phyloP scores from a whole-genome alignment of 257 asterid genomes.

The Penstemon eatonii region DNA sequence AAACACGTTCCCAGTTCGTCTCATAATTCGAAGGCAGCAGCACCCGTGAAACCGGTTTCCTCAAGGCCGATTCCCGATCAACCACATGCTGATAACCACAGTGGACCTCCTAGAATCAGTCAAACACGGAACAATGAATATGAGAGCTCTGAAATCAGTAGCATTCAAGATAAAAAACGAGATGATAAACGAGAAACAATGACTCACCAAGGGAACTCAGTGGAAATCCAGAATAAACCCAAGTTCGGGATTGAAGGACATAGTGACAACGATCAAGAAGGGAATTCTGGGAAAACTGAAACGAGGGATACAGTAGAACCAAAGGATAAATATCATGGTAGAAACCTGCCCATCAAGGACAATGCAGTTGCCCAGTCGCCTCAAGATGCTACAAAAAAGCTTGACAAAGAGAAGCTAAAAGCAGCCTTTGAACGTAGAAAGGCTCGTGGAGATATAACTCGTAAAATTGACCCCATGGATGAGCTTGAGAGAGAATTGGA shows the following conservation, averaged over 20 bases:
- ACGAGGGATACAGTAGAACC: constrained; percentile 43
- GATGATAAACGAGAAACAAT: constrained; percentile 42
- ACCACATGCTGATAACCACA: constrained; percentile 32
- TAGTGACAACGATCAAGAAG: constrained; percentile 37
- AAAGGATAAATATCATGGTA: constrained; percentile 48
- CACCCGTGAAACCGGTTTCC: constrained; percentile 46
- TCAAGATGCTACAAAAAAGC: constrained; percentile 48
- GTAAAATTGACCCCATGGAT: constrained; percentile 56
- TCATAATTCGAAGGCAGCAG: constrained; percentile 44
- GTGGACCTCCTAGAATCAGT: constrained; percentile 31
- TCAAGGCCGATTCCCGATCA: constrained; percentile 39
- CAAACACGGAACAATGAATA: constrained; percentile 37
- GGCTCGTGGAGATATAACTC: constrained; percentile 64
- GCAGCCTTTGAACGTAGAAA: constrained; percentile 75
- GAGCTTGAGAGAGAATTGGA: constrained; percentile 87
- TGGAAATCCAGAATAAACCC: constrained; percentile 34
- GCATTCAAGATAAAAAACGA: constrained; percentile 26
- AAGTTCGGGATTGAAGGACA: constrained; percentile 38
- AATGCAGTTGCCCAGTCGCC: constrained; percentile 50
- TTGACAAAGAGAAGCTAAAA: constrained; percentile 72
- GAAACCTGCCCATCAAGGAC: constrained; percentile 41
- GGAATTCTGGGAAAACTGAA: constrained; percentile 46
- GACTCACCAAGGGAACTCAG: constrained; percentile 36
- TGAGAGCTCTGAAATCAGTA: constrained; percentile 33
- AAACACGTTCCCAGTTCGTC: constrained; percentile 44